Base-by-base conservation (phyloP, 176 grass and related monocot species). In the Phyllostachys edulis region DNA sequence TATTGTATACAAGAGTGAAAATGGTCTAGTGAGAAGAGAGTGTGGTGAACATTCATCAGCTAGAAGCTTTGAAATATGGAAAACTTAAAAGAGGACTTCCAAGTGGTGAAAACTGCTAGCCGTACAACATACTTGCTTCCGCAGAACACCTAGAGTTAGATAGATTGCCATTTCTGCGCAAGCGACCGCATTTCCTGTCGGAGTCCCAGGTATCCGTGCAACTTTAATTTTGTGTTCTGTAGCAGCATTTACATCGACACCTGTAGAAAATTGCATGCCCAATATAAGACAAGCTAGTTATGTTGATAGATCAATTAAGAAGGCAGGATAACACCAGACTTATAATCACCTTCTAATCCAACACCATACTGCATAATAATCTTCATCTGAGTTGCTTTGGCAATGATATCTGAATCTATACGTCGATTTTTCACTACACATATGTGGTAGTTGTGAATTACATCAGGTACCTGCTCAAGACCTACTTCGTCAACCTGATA, bases 341-440 rank as follows among this genome's bases (percentile, higher is more conserved):
- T 75, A 56, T 70, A 74, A 70, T 80, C 49, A 98, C 95, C 95
- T 93, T 98, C 95, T 78, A 98, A 65, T 56, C 95, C 95, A 67
- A 98, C 95, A 85, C 92, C 96, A 87, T 88, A 98, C 73, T 98
- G 96, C 91, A 98, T 88, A 78, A 98, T 88, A 81, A 98, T 87
- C 74, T 98, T 98, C 91, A 91, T 88, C 55, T 95, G 85, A 85
- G 75, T 85, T 83, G 96, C 96, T 87, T 92, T 98, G 46, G 89
- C 84, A 68, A 98, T 95, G 68, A 90, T 62, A 84, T 82, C 56
- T 23, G 91, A 93, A 78, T 93, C 96, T 73, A 98, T 60, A 73
- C 77, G 67, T 61, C 34, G 67, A 80, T 80, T 91, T 90, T 93
- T 98, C 18, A 88, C 89, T 67, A 98, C 92, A 83, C 96, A 95